Evolutionary conservation across 2,329 filamentous ascomycete genomes (phyloP).

Genomic region (Trichophyton verrucosum): DNA sequence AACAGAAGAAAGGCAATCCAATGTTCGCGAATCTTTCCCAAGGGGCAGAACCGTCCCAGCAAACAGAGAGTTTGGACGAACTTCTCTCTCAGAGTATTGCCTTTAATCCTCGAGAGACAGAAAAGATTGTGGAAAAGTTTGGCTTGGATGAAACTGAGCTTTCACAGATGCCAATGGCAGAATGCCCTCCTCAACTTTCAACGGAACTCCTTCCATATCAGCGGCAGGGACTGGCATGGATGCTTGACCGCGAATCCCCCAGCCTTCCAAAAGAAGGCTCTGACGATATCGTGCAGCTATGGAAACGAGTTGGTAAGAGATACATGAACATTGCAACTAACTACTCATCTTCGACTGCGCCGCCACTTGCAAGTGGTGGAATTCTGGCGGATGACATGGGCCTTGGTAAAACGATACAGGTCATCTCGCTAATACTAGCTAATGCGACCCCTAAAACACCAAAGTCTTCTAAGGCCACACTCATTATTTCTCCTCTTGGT

Average conservation of each 20-base stretch:
- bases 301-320: constrained; percentile 46
- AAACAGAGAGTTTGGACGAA: constrained; percentile 38
- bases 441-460: constrained; percentile 34
- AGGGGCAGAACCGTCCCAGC: constrained; percentile 14
- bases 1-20: constrained; percentile 16
- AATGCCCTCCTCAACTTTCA: constrained; percentile 52
- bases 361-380: constrained; percentile 61
- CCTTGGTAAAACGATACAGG: constrained; percentile 74
- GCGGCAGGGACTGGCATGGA: constrained; percentile 65
- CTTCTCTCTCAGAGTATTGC: constrained; percentile 54
- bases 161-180: constrained; percentile 57
- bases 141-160: constrained; percentile 59
- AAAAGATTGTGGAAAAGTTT: constrained; percentile 55
- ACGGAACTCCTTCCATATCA: constrained; percentile 70
- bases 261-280: constrained; percentile 48
- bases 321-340: constrained; percentile 62
- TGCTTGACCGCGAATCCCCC: constrained; percentile 63
- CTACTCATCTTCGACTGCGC: constrained; percentile 47
- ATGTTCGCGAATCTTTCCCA: constrained; percentile 28
- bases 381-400: constrained; percentile 92
- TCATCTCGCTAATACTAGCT: constrained; percentile 64
- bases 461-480: constrained; percentile 47
- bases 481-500: constrained; percentile 70
- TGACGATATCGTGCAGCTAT: constrained; percentile 59
- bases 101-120: constrained; percentile 54